Evolutionary conservation across 2,329 filamentous ascomycete genomes (phyloP).

Genomic region (Huntiella moniliformis): DNA sequence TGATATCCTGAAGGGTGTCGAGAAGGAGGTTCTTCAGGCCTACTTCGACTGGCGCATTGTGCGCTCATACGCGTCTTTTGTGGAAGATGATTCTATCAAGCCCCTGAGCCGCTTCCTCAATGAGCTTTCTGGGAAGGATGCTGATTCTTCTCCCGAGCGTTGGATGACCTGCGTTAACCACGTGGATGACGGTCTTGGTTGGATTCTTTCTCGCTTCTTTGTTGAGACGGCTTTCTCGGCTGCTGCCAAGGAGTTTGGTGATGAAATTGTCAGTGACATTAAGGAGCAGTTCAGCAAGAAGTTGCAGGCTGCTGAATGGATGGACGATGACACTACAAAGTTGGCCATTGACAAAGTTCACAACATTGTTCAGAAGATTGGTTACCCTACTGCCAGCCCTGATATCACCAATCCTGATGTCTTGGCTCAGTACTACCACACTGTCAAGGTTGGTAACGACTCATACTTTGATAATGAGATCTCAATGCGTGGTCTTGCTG

Average conservation of each 20-base stretch:
- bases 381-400: constrained; percentile 44
- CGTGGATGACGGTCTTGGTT: constrained; percentile 40
- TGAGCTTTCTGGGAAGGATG: constrained; percentile 40
- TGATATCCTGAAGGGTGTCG: constrained; percentile 32
- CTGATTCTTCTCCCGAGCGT: constrained; percentile 41
- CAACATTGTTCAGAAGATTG: constrained; percentile 50
- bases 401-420: constrained; percentile 38
- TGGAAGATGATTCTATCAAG: constrained; percentile 41
- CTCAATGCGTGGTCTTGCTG: constrained; percentile 28
- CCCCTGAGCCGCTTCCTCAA: constrained; percentile 43
- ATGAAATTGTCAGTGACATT: constrained; percentile 52
- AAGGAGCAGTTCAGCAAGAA: constrained; percentile 45
- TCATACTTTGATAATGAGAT: constrained; percentile 40
- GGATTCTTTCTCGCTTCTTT: constrained; percentile 54
- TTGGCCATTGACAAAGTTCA: constrained; percentile 45
- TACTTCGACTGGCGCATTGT: constrained; percentile 49
- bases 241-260: constrained; percentile 45
- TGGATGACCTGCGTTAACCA: constrained; percentile 46
- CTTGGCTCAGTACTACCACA: constrained; percentile 37
- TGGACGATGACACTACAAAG: constrained; percentile 40
- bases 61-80: constrained; percentile 28
- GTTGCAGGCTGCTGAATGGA: constrained; percentile 41
- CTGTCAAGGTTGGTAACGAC: constrained; percentile 29
- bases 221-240: constrained; percentile 49
- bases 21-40: constrained; percentile 36